phyloP scores from a whole-genome alignment of 352 stramenopile genomes.

The Peronospora farinosa region DNA sequence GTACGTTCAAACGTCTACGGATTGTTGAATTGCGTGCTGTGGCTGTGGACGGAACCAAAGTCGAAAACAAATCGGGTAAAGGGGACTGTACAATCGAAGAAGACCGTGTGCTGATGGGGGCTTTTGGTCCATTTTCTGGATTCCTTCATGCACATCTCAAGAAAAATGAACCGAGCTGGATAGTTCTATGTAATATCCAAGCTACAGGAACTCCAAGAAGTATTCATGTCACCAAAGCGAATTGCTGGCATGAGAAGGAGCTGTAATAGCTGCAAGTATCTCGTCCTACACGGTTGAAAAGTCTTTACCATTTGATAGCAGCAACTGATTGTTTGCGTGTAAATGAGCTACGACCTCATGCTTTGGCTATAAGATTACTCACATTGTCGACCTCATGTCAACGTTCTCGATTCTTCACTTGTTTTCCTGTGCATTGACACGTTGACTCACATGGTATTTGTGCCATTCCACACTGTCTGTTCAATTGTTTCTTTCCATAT shows the following conservation, averaged over 20 bases:
- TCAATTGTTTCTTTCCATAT: no score
- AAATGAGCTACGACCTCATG: slow-evolving; percentile 39
- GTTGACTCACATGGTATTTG: slow-evolving; percentile 22
- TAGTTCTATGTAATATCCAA: neutral
- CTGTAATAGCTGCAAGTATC: slow-evolving; percentile 51
- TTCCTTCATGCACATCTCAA: slow-evolving; percentile 18
- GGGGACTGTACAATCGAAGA: no score
- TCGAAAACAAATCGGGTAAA: no score
- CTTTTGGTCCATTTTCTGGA: slow-evolving; percentile 23
- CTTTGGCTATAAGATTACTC: slow-evolving; percentile 23
- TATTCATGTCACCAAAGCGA: no score
- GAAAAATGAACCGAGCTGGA: slow-evolving; percentile 1
- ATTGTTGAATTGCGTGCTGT: slow-evolving; percentile 16
- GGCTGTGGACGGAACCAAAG: neutral
- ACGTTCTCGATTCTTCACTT: neutral
- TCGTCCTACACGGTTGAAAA: slow-evolving; percentile 34
- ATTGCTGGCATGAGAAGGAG: no score
- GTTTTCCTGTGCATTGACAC: slow-evolving; percentile 26
- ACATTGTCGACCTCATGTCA: slow-evolving; percentile 5
- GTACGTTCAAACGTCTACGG: slow-evolving; percentile 4
- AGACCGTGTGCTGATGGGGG: slow-evolving; percentile 11
- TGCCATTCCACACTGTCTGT: slow-evolving; percentile 29
- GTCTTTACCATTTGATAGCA: slow-evolving; percentile 35
- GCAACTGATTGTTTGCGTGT: slow-evolving; percentile 45
- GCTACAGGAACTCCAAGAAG: no score